Evolutionary conservation across 352 stramenopile genomes (phyloP), one percentile per base, ranked within the genome.

Genomic region (Hyaloperonospora arabidopsidis): DNA sequence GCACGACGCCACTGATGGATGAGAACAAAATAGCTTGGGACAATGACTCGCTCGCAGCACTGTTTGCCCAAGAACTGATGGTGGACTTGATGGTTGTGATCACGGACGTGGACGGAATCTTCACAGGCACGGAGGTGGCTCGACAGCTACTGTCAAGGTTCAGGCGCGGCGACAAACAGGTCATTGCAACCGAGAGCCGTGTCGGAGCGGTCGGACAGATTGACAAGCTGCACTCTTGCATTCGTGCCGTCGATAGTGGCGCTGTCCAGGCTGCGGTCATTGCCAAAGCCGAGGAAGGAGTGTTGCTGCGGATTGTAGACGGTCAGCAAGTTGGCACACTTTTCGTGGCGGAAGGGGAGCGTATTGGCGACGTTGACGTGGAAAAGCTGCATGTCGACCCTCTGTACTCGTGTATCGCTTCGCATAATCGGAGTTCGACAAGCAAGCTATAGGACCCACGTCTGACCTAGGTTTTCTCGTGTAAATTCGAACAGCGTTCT

Each of bases 201-300:
- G 73, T 87, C 11, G 76, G 79, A 5, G 50, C 66, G 0, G 64
- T 88, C 5, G 82, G 82, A 18, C 82, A 93, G 65, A 80, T 74
- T 43, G 82, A 93, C 68, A 93, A 93, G 60, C 66, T 89, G 11
- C 62, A 87, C 63, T 85, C 82, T 48, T 89, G 76, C 59, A 84
- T 93, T 40, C 77, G 79, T 38, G 82, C 79, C 7, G 79, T 93
- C 14, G 76, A 93, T 38, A 88, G 74, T 28, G 76, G 82, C 25
- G 56, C 67, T 5, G 74, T 89, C 29, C 55, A 68, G 23, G 66
- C 73, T 21, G 82, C 82, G 0, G 69, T 92, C 28, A 74, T 92
- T 40, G 67, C 71, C 12, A 89, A 87, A 54, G 79, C 74, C 7
- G 70, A 80, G 54, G 72, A 79, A 6, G 72, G 78, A 14, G 76